Evolutionary conservation across 495 filamentous ascomycete species (phyloP).

Genomic region (Echria macrotheca): DNA sequence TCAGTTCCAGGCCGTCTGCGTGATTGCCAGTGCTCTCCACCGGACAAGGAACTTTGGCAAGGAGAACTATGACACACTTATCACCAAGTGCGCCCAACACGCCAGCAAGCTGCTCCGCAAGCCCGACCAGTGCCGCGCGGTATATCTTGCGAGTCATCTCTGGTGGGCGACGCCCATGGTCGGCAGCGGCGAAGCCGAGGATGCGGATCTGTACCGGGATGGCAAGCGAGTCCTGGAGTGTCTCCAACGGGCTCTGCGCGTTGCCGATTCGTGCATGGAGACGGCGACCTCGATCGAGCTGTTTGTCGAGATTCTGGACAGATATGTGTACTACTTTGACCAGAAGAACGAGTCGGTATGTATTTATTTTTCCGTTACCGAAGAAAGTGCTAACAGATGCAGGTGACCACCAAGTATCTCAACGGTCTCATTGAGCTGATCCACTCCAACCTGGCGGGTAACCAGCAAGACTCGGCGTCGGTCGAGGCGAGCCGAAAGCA

Average conservation of each 20-base stretch:
- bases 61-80: slow-evolving; percentile 97
- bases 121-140: slow-evolving; percentile 93
- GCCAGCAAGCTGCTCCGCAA: slow-evolving; percentile 97
- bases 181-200: slow-evolving; percentile 74
- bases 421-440: slow-evolving; percentile 98
- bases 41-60: slow-evolving; percentile 80
- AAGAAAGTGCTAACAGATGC: neutral
- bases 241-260: slow-evolving; percentile 87
- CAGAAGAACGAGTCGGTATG: slow-evolving; percentile 91
- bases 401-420: slow-evolving; percentile 96
- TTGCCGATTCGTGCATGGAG: slow-evolving; percentile 98
- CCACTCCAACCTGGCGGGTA: slow-evolving; percentile 80
- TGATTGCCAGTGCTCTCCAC: slow-evolving; percentile 86
- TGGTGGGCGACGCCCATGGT: slow-evolving; percentile 96
- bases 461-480: slow-evolving; percentile 70
- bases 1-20: slow-evolving; percentile 95
- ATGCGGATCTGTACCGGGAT: slow-evolving; percentile 90
- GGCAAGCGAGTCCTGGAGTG: slow-evolving; percentile 96
- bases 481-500: slow-evolving; percentile 85
- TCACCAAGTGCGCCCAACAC: slow-evolving; percentile 94
- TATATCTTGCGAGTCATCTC: slow-evolving; percentile 90
- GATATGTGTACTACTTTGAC: slow-evolving; percentile 99
- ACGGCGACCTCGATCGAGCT: slow-evolving; percentile 96
- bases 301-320: slow-evolving; percentile 95
- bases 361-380: no score